These are phyloP conservation scores for Lyophyllum shimeji DNA, from an alignment of 768 basidiomycete genomes.

Conservation along the genomic window DNA sequence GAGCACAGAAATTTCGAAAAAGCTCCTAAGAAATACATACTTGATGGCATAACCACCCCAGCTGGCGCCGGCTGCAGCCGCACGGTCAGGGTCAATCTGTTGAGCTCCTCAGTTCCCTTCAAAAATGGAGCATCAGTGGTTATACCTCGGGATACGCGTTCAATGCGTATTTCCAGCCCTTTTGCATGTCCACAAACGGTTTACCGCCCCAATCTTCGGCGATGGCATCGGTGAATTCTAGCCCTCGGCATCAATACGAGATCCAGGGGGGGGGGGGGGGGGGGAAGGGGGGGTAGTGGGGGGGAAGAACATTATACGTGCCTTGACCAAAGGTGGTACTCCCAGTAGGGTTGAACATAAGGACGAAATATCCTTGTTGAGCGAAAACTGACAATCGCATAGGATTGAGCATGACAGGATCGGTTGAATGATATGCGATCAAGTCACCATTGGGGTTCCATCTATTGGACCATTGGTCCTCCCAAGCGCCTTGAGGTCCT, in stretches of 20 bases:
- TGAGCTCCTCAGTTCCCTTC: neutral
- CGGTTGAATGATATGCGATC: neutral
- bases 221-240: slow-evolving; percentile 82
- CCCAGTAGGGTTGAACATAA: slow-evolving; percentile 92
- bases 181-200: slow-evolving; percentile 74
- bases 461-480: slow-evolving; percentile 86
- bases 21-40: slow-evolving; percentile 36
- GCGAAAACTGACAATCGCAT: slow-evolving; percentile 61
- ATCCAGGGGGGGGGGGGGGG: too few relatives aligned
- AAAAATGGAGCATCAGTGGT: neutral
- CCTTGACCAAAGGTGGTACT: slow-evolving; percentile 92
- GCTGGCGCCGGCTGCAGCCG: slow-evolving; percentile 78
- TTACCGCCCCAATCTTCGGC: slow-evolving; percentile 84
- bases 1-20: slow-evolving; percentile 4
- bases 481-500: slow-evolving; percentile 85
- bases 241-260: neutral
- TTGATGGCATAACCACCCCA: slow-evolving; percentile 92
- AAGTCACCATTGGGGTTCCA: slow-evolving; percentile 84
- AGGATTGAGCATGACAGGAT: neutral
- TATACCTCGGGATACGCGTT: slow-evolving; percentile 68
- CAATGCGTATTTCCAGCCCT: slow-evolving; percentile 72
- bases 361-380: slow-evolving; percentile 84
- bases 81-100: slow-evolving; percentile 67
- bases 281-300: neutral
- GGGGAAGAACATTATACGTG: slow-evolving; percentile 19